phyloP scores from a whole-genome alignment of 2,329 filamentous ascomycete species.

The Lithohypha guttulata region DNA sequence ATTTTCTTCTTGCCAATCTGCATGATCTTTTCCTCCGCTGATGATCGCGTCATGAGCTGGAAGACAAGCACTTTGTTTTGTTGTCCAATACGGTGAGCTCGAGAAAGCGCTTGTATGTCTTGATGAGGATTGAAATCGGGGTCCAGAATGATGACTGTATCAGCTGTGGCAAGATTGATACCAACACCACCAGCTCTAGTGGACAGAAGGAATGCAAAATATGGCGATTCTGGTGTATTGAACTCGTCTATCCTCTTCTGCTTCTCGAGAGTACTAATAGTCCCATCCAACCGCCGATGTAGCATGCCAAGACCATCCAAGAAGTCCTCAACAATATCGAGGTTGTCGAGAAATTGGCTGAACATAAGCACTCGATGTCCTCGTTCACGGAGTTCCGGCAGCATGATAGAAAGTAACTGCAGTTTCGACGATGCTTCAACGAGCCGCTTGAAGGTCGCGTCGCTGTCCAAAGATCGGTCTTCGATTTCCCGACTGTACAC shows the following conservation, averaged over 20 bases:
- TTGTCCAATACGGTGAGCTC: constrained; percentile 92
- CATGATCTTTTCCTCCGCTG: constrained; percentile 90
- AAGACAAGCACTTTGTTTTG: constrained; percentile 93
- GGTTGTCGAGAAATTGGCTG: constrained; percentile 80
- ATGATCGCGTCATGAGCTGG: constrained; percentile 80
- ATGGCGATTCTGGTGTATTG: constrained; percentile 69
- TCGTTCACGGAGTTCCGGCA: constrained; percentile 73
- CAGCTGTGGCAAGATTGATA: constrained; percentile 92
- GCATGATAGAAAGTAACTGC: constrained; percentile 68
- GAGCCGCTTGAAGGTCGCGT: constrained; percentile 63
- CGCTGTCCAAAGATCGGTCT: constrained; percentile 54
- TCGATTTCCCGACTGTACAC: constrained; percentile 87
- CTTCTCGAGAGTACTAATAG: constrained; percentile 68
- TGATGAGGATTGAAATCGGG: constrained; percentile 97
- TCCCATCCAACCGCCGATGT: constrained; percentile 79
- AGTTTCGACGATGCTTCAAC: constrained; percentile 89
- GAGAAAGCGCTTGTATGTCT: constrained; percentile 87
- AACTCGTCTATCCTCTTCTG: constrained; percentile 90
- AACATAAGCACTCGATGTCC: constrained; percentile 91
- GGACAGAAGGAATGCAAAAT: constrained; percentile 87
- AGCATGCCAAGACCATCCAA: constrained; percentile 61
- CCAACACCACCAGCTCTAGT: constrained; percentile 93
- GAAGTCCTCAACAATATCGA: constrained; percentile 89
- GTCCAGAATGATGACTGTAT: constrained; percentile 95
- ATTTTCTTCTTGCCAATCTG: constrained; percentile 94